Percentiles rank a stretch among this genome's conserved stretches.
Conservation (phyloP, 352 stramenopile genomes). For the Globisporangium spinosum region DNA sequence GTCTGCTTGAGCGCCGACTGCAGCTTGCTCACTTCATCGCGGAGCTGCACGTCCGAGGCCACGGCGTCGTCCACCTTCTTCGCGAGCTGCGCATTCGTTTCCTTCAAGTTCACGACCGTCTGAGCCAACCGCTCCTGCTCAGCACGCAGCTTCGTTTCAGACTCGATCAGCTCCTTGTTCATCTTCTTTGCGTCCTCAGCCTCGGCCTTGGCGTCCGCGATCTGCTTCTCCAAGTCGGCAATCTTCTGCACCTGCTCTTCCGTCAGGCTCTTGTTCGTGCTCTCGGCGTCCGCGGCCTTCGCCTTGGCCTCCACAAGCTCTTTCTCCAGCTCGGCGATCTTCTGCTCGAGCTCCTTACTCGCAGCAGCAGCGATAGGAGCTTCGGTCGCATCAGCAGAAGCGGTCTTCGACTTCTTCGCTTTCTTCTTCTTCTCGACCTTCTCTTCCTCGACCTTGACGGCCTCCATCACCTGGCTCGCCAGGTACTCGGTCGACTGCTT, state of each 20-base stretch:
- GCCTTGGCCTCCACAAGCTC: slow-evolving; percentile 15
- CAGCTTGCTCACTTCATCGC: slow-evolving; percentile 21
- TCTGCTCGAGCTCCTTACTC: slow-evolving; percentile 9
- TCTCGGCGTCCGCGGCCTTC: slow-evolving; percentile 20
- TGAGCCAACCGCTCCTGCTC: slow-evolving; percentile 29
- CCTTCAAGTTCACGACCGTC: slow-evolving; percentile 14
- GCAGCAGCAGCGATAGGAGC: slow-evolving; percentile 2
- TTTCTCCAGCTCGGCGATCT: slow-evolving; percentile 20
- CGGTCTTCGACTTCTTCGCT: slow-evolving; percentile 13
- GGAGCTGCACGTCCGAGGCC: slow-evolving; percentile 17
- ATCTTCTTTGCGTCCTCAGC: slow-evolving; percentile 18
- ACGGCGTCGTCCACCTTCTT: slow-evolving; percentile 26
- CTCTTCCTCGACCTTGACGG: background rate
- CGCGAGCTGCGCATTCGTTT: slow-evolving; percentile 25
- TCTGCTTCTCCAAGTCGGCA: slow-evolving; percentile 22
- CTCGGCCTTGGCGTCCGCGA: slow-evolving; percentile 11
- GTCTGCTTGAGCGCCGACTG: slow-evolving; percentile 28
- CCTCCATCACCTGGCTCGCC: slow-evolving; percentile 12
- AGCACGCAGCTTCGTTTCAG: slow-evolving; percentile 22
- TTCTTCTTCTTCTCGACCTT: slow-evolving; percentile 18
- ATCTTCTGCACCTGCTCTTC: slow-evolving; percentile 21
- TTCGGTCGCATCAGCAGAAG: slow-evolving; percentile 10
- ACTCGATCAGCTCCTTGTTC: slow-evolving; percentile 19
- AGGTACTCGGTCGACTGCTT: slow-evolving; percentile 34
- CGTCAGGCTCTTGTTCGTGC: slow-evolving; percentile 12